Evolutionary conservation across 2,329 filamentous ascomycete species (phyloP), one percentile per base, ranked within the genome.

Genomic region (Trichophaea hybrida): DNA sequence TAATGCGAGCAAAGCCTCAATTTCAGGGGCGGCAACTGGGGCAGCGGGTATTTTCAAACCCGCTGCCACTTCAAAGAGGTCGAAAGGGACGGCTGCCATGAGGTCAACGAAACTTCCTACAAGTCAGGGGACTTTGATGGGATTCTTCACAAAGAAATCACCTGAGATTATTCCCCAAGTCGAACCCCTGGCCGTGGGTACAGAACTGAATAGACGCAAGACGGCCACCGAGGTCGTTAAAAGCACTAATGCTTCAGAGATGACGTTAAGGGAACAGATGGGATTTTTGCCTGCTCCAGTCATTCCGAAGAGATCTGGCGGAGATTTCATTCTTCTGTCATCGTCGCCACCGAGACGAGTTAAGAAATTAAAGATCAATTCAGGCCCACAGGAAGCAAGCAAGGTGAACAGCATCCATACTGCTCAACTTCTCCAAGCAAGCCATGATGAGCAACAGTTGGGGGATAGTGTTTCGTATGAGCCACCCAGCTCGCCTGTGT

Each of bases 301-400:
- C 44, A 55, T 61, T 33, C 48, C 35, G 40, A 59, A 60, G 37
- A 46, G 40, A 48, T 63, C 50, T 24, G 61, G 49, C 52, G 57
- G n/a, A 57, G 51, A 5, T 43, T 64, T 40, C 65, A 68, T 54
- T 53, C 64, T 53, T 69, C 70, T 61, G 57, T 69, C 46, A 69
- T 71, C 56, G 57, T 72, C 15, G 68, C 71, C 37, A 66, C 70
- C 50, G 50, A 52, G 49, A 17, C 40, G 68, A 68, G n/a, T 66
- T 65, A 6, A 62, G 63, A 58, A 43, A 57, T 57, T 35, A 6
- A 57, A 46, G 15, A 5, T 31, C 49, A 34, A 34, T 7, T 31
- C 15, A 34, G 2, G 24, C 49, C 49, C 24, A 12, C 38, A 43
- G 15, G 49, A 31, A 35, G 32, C 24, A 31, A 52, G 12, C 10